phyloP scores from a whole-genome alignment of 2,329 filamentous ascomycete genomes.

The Lecanicillium sp. region DNA sequence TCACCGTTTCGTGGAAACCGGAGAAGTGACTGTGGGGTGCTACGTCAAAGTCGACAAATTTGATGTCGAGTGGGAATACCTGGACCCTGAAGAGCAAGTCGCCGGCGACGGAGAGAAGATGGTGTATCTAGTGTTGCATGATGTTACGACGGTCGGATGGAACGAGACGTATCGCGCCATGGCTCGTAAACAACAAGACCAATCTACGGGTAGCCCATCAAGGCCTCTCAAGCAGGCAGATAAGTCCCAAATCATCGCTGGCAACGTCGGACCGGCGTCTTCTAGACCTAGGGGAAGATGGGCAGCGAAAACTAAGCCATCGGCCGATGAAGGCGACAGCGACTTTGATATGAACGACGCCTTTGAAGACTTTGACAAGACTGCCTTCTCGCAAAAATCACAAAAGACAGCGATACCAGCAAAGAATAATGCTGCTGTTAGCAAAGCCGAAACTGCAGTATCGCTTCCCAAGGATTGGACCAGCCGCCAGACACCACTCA shows the following conservation, averaged over 20 bases:
- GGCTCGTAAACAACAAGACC: slow-evolving; percentile 7
- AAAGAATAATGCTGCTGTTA: slow-evolving; percentile 4
- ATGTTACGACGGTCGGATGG: slow-evolving; percentile 39
- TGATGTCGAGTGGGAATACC: slow-evolving; percentile 21
- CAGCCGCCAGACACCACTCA: slow-evolving; percentile 34
- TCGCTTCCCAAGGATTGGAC: slow-evolving; percentile 32
- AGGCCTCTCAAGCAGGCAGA: background rate
- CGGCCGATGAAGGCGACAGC: slow-evolving; percentile 13
- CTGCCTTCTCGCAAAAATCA: slow-evolving; percentile 17
- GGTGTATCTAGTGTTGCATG: slow-evolving; percentile 37
- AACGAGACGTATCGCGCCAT: slow-evolving; percentile 29
- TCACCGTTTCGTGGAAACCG: slow-evolving; percentile 38
- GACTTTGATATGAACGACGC: slow-evolving; percentile 23
- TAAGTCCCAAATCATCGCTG: background rate
- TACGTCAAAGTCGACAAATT: slow-evolving; percentile 40
- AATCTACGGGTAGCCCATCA: background rate
- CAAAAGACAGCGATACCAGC: slow-evolving; percentile 10
- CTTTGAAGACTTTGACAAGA: slow-evolving; percentile 28
- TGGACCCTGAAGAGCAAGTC: slow-evolving; percentile 7
- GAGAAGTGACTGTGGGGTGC: slow-evolving; percentile 36
- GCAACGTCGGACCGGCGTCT: background rate
- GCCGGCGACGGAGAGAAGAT: slow-evolving; percentile 16
- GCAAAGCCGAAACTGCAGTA: slow-evolving; percentile 17
- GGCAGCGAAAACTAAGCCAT: background rate
- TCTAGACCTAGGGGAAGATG: background rate